Evolutionary conservation across 2,329 filamentous ascomycete genomes (phyloP), one percentile per base, ranked within the genome.

Genomic region (Sarocladium strictum): DNA sequence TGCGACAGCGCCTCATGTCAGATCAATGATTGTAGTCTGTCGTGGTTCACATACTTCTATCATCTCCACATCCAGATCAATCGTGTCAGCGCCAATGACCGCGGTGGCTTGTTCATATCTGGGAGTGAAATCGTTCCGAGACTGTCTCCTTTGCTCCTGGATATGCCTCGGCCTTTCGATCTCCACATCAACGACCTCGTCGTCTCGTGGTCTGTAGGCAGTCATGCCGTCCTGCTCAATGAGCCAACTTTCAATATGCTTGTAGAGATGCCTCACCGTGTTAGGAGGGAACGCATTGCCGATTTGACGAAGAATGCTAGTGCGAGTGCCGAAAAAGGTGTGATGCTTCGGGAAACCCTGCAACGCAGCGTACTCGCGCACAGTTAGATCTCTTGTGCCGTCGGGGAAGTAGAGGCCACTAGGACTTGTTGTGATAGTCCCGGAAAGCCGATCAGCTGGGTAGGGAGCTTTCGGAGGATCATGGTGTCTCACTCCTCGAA

Each of bases 271-370:
- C 24, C 69, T 68, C 2, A 81, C 81, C 0, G 79, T 76, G 26
- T 71, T 71, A 0, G 88, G 82, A 0, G 90, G 87, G 15, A 93
- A 90, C 0, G 89, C 89, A 62, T 94, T 93, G 0, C 89, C 89
- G 58, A 93, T 88, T 64, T 91, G 87, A 58, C 74, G 78, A 59
- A 79, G 79, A 15, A 81, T 69, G 14, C 63, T 66, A 1, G 65
- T 69, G 17, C 67, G 65, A 0, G 66, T 72, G 0, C 69, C 69
- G 0, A 69, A 57, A 62, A 93, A 92, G 0, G 66, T 65, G 64
- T 89, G 86, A 2, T 71, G 64, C 0, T 69, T 57, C 0, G 87
- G 86, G 53, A 94, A 94, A 0, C 84, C 85, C 59, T 90, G 86
- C 0, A 94, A 65, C 2, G 75, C 75, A 0, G 89, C 87, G 23